Evolutionary conservation across 2,329 filamentous ascomycete species (phyloP), one percentile per base, ranked within the genome.

Genomic region (Alternaria consortialis): DNA sequence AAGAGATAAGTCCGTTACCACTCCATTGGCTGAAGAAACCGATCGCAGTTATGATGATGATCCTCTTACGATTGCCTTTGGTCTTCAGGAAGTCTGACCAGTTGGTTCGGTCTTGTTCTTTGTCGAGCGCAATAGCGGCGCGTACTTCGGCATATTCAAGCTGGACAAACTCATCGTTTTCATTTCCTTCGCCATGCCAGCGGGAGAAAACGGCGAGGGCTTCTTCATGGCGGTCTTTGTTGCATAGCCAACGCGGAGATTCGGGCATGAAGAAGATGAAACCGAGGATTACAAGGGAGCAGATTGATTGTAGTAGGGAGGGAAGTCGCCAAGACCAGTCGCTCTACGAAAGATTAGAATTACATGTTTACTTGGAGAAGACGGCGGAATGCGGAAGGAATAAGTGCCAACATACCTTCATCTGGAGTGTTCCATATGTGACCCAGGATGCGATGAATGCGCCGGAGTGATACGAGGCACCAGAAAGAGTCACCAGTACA

Each of bases 161-260:
- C 43, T 58, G 53, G 5, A 69, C 62, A 20, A 65, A 56, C 5
- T 57, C 47, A 20, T 67, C 62, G 23, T 66, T 58, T 13, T 72
- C 67, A 2, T 81, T 80, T 54, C 85, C 81, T 13, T 63, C 61
- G 2, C 83, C 80, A 61, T 86, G 87, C 20, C 20, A 20, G 20
- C 20, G 20, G 20, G 20, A 20, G 20, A 20, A 78, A 8, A 87
- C 81, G 5, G 79, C 72, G 25, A 84, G 78, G 1, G 85, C 86
- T 66, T 88, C 82, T 27, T 87, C 84, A 3, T 81, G 76, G 13
- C 83, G 82, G 44, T 85, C 84, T 32, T 85, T 81, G 20, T 81
- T 80, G 53, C 86, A 82, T 15, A 88, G 78, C 86, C 86, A 88
- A 61, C 88, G 81, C 2, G 87, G 87, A 1, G 82, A 86, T 64